Conservation (phyloP, 2,329 filamentous ascomycete species). For the Leptographium lundbergii region DNA sequence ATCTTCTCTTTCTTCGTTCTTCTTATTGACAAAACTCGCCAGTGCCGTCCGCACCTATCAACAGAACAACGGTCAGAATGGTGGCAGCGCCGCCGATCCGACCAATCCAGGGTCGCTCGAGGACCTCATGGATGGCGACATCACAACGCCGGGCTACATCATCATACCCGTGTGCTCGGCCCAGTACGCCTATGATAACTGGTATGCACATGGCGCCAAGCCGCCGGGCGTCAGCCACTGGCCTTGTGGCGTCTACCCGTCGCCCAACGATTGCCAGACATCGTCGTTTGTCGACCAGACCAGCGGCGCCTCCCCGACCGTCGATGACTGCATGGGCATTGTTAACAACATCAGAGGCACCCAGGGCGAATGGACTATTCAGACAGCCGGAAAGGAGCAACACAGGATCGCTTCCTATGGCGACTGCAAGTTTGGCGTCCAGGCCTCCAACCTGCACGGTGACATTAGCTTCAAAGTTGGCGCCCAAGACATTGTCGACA, state of each 20-base stretch:
- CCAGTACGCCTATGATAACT: constrained; percentile 20
- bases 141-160: constrained; percentile 23
- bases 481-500: constrained; percentile 23
- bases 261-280: constrained; percentile 16
- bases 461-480: constrained; percentile 20
- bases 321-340: constrained; percentile 22
- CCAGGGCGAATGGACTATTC: constrained; percentile 10
- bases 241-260: constrained; percentile 20
- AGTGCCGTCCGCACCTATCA: constrained; percentile 16
- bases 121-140: constrained; percentile 16
- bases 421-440: constrained; percentile 21
- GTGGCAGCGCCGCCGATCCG: constrained; percentile 14
- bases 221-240: constrained; percentile 13
- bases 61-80: constrained; percentile 21
- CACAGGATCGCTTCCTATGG: constrained; percentile 17
- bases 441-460: constrained; percentile 14
- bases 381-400: constrained; percentile 10
- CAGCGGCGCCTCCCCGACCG: constrained; percentile 19
- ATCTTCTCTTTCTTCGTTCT: too few relatives aligned
- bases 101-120: constrained; percentile 13
- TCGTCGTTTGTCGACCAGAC: constrained; percentile 23
- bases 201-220: constrained; percentile 13
- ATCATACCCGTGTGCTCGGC: constrained; percentile 25
- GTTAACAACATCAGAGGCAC: constrained; percentile 19
- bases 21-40: too few relatives aligned